A percentile compares a stretch with the other conserved stretches of the same genome.
These are phyloP conservation scores for Yamadazyma atlantica DNA, from an alignment of 1,139 yeast genomes.

Conservation along the genomic window DNA sequence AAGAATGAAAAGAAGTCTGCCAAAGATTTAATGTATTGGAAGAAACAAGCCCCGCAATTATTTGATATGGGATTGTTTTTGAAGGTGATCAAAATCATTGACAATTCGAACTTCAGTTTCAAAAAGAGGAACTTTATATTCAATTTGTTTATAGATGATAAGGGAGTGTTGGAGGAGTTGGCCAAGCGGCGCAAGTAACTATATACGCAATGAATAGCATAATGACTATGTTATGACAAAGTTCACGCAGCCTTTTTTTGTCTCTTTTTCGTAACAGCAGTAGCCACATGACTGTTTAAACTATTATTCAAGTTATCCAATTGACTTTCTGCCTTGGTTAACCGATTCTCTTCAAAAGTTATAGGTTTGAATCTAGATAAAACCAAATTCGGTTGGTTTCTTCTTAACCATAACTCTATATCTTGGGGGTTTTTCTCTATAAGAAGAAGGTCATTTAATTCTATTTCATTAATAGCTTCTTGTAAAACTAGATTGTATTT, in stretches of 20 bases:
- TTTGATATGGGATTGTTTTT: conserved; percentile 60
- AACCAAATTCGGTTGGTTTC: conserved; percentile 37
- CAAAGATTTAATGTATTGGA: conserved; percentile 57
- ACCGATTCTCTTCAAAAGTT: conserved; percentile 18
- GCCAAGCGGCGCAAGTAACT: conserved; percentile 20
- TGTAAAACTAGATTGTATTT: conserved; percentile 16
- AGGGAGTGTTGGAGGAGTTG: conserved; percentile 54
- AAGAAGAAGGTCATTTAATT: conserved; percentile 37
- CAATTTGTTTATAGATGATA: conserved; percentile 59
- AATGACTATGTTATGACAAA: neutral
- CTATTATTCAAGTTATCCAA: conserved; percentile 13
- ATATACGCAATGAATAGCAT: neutral
- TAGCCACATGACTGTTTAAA: conserved; percentile 10
- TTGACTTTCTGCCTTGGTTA: conserved; percentile 14
- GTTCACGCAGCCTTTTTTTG: conserved; percentile 6
- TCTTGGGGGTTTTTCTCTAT: conserved; percentile 42
- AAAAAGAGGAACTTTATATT: conserved; percentile 66
- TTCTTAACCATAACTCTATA: conserved; percentile 38
- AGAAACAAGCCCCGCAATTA: conserved; percentile 50
- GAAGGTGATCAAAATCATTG: conserved; percentile 62
- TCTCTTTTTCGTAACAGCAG: conserved; percentile 10
- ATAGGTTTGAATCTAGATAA: conserved; percentile 37
- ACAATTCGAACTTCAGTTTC: conserved; percentile 63
- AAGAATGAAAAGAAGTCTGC: conserved; percentile 69
- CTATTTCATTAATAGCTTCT: conserved; percentile 39